Base-by-base conservation (phyloP, 2,329 filamentous ascomycete species). In the Chalaropsis thielavioides region DNA sequence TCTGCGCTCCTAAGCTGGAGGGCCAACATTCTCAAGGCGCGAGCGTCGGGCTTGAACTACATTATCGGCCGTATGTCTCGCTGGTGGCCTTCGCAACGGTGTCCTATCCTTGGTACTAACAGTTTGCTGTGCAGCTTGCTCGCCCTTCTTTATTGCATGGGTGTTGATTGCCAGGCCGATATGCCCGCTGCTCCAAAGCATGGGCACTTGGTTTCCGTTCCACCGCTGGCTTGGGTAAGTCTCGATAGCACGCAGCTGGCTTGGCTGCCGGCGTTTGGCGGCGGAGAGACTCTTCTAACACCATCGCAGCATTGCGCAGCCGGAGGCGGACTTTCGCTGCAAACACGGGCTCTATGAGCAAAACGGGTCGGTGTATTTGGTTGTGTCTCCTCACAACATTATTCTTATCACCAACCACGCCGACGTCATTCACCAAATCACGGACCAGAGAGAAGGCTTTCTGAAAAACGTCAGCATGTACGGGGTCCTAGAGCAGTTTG, bases 361-460 rank as follows among this genome's bases (percentile, higher is more conserved):
- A 17, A 71, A 83, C 10, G 85, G 83, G 54, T 86, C 90, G 69
- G 78, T 81, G 13, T 86, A 89, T 69, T 69, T 90, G 7, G 70
- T 84, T n/a, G 85, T 86, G 7, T 80, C 83, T 0, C 84, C 87
- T 0, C 75, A 76, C 7, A 72, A 72, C 41, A 76, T 84, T 17
- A 71, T 79, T 19, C 69, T 88, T 43, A 81, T 79, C 69, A 83
- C 83, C 4, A 80, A 82, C 51, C 83, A 86, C 72, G 81, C 88
- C 17, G 84, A 86, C 67, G 82, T 80, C 19, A 83, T 89, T 64
- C 79, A 79, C 65, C 84, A 89, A 71, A 81, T 92, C 63, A 83
- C 83, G 1, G 77, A 79, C 3, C 78, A 85, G 59, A 80, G 87
- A 54, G 87, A 88, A 60, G 81, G 85, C 67, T 92, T 92, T 70